phyloP scores from a whole-genome alignment of 129 eudicot genomes.

The Saposhnikovia divaricata region DNA sequence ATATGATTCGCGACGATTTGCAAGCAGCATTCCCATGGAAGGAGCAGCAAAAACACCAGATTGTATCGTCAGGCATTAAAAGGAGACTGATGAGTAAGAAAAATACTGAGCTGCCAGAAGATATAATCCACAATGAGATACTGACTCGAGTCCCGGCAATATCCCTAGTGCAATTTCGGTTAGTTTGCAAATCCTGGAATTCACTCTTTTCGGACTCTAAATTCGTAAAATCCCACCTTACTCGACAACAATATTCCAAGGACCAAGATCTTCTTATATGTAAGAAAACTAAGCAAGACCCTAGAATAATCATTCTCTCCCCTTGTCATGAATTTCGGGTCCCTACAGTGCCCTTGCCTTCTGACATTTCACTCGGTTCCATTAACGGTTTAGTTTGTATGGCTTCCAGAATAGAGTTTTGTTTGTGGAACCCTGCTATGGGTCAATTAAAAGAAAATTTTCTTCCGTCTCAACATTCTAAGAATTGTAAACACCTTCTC shows the following conservation, averaged over 20 bases:
- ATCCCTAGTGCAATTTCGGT: neutral
- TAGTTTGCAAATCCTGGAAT: neutral
- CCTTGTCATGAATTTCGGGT: neutral
- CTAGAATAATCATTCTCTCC: neutral
- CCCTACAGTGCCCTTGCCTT: neutral
- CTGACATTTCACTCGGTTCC: neutral
- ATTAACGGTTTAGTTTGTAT: neutral
- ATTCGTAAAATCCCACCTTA: neutral
- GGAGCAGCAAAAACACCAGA: too few species aligned
- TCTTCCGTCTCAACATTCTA: neutral
- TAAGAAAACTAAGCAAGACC: neutral
- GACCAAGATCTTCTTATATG: neutral
- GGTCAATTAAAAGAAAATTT: neutral
- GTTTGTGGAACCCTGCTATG: neutral
- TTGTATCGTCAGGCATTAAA: too few species aligned
- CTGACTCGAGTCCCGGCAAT: neutral
- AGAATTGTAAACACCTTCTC: neutral
- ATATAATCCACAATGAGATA: neutral
- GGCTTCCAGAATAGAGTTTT: neutral
- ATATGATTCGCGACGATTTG: too few species aligned
- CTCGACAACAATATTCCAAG: neutral
- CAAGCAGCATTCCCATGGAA: too few species aligned
- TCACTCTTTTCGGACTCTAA: neutral
- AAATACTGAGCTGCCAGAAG: neutral
- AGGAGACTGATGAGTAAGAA: neutral